These are phyloP conservation scores for Schizothecium vesticola DNA, from an alignment of 495 filamentous ascomycete species.

Conservation along the genomic window DNA sequence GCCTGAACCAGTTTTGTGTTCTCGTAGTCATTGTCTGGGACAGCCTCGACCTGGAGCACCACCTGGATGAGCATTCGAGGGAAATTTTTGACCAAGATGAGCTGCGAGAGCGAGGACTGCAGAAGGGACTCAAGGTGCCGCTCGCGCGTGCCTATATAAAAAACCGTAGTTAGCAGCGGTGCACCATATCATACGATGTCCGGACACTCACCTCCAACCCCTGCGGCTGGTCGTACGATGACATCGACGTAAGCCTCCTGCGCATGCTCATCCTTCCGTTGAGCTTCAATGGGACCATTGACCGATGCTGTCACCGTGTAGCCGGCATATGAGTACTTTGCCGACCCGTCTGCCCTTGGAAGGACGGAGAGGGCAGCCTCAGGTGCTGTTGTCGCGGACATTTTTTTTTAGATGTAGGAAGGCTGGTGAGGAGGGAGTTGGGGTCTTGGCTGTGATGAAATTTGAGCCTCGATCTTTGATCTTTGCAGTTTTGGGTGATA, in stretches of 20 bases:
- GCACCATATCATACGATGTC: slow-evolving; percentile 30
- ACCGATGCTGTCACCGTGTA: slow-evolving; percentile 79
- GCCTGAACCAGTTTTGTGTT: slow-evolving; percentile 48
- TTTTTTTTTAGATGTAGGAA: slow-evolving; percentile 19
- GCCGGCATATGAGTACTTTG: slow-evolving; percentile 69
- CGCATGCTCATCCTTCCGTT: slow-evolving; percentile 77
- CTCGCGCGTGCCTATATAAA: slow-evolving; percentile 57
- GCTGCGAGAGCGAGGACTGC: slow-evolving; percentile 58
- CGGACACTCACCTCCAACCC: slow-evolving; percentile 66
- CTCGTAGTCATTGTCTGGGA: slow-evolving; percentile 51
- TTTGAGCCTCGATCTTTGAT: not conserved
- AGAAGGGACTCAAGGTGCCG: slow-evolving; percentile 68
- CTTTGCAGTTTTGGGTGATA: not conserved
- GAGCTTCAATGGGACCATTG: slow-evolving; percentile 89
- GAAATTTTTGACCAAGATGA: slow-evolving; percentile 63
- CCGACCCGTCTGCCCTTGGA: slow-evolving; percentile 78
- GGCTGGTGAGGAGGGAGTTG: slow-evolving; percentile 2
- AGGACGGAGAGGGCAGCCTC: slow-evolving; percentile 53
- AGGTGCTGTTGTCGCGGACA: slow-evolving; percentile 41
- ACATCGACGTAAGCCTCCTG: slow-evolving; percentile 90
- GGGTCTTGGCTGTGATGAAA: not conserved
- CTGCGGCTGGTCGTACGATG: slow-evolving; percentile 75
- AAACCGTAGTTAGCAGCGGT: slow-evolving; percentile 39
- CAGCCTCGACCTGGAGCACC: slow-evolving; percentile 57
- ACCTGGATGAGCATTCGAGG: slow-evolving; percentile 64